Conservation (phyloP, 139 green algal genomes). For the Astrephomene gubernaculifera region DNA sequence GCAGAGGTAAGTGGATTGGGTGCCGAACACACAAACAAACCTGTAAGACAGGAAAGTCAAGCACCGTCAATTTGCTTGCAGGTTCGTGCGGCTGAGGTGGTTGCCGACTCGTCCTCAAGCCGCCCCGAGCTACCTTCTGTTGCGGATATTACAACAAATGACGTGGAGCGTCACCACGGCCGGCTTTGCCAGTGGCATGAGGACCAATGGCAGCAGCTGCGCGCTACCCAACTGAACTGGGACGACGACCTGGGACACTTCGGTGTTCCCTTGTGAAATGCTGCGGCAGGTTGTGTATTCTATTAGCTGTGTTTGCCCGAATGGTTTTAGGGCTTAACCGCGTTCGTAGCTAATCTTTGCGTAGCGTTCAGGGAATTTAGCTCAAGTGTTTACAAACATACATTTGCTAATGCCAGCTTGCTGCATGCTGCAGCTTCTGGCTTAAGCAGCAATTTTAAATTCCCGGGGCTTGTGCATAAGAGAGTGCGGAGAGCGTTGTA, state of each 20-base stretch:
- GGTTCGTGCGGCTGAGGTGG: constrained; percentile 23
- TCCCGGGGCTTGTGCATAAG: too few species aligned
- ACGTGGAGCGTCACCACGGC: not conserved
- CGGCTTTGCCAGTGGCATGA: constrained; percentile 23
- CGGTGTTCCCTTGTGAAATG: not conserved
- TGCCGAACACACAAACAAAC: too few species aligned
- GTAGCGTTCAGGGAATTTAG: too few species aligned
- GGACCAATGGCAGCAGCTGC: constrained; percentile 10
- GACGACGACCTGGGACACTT: constrained; percentile 36
- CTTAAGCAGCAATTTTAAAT: too few species aligned
- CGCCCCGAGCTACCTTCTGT: not conserved
- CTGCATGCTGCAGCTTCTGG: too few species aligned
- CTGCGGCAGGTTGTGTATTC: too few species aligned
- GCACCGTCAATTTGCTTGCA: not conserved
- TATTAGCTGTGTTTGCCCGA: too few species aligned
- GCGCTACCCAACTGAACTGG: constrained; percentile 4
- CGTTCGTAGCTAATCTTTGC: too few species aligned
- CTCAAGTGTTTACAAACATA: too few species aligned
- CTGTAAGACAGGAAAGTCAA: not conserved
- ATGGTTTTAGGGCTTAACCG: too few species aligned
- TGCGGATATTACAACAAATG: not conserved
- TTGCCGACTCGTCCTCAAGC: not conserved
- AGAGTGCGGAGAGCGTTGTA: too few species aligned
- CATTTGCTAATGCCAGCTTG: too few species aligned
- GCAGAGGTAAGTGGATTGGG: constrained; percentile 24